Conservation (phyloP, 73 alveolate genomes). For the Paramecium sexaurelia region DNA sequence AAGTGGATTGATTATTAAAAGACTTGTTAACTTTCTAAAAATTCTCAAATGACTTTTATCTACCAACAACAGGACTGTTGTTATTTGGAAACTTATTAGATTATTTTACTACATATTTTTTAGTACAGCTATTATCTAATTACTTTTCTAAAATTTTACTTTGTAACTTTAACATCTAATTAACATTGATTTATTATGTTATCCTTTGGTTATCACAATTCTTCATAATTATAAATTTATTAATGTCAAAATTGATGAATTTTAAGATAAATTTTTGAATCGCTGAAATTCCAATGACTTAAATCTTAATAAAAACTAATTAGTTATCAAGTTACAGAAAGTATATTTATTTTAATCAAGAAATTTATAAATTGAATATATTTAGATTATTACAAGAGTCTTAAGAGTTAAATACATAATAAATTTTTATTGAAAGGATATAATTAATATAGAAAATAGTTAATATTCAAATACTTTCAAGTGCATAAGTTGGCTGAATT, state of each 20-base stretch:
- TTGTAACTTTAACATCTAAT: slow-evolving; percentile 1
- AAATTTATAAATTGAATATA: no score
- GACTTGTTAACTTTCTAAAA: neutral
- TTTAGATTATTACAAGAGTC: no score
- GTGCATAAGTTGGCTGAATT: no score
- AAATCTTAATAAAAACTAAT: no score
- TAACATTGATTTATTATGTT: neutral
- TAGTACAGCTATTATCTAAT: neutral
- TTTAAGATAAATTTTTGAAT: no score
- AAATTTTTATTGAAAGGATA: no score
- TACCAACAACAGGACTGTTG: slow-evolving; percentile 56
- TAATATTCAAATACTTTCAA: no score
- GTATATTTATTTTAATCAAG: no score
- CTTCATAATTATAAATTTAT: neutral
- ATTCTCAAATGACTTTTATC: slow-evolving; percentile 42
- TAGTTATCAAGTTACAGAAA: no score
- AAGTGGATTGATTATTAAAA: neutral
- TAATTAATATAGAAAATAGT: no score
- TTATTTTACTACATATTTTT: neutral
- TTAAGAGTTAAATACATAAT: no score
- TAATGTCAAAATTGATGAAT: neutral
- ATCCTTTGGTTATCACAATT: slow-evolving; percentile 32
- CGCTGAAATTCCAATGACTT: no score
- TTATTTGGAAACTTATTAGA: slow-evolving; percentile 34
- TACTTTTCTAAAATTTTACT: slow-evolving; percentile 44